Evolutionary conservation across 805 yeast species (phyloP).

Genomic region (Maudiozyma barnettii): DNA sequence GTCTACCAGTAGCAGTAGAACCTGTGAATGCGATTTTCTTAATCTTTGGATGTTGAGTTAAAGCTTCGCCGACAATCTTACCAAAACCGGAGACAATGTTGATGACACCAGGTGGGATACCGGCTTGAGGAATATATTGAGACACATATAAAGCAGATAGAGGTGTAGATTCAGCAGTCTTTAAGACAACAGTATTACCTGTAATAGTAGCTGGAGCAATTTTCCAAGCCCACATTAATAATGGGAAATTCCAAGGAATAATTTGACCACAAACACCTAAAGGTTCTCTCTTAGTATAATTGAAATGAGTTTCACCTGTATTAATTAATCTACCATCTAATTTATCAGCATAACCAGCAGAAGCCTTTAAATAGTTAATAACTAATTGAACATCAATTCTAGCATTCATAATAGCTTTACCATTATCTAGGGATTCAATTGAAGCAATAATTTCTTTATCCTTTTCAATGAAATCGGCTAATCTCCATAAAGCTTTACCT

Average conservation of each 20-base stretch:
- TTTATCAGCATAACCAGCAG: slow-evolving; percentile 78
- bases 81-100: slow-evolving; percentile 77
- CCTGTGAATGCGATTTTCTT: slow-evolving; percentile 84
- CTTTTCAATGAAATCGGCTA: slow-evolving; percentile 72
- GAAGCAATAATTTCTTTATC: slow-evolving; percentile 66
- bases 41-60: slow-evolving; percentile 59
- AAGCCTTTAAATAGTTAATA: slow-evolving; percentile 64
- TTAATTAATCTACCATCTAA: slow-evolving; percentile 48
- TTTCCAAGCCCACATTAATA: slow-evolving; percentile 81
- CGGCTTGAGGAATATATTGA: slow-evolving; percentile 58
- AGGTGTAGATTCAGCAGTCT: slow-evolving; percentile 85
- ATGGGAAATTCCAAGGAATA: slow-evolving; percentile 91
- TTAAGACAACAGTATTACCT: slow-evolving; percentile 76
- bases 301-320: slow-evolving; percentile 54
- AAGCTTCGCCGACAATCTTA: slow-evolving; percentile 61
- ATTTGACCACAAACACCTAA: slow-evolving; percentile 84
- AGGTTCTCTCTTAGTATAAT: slow-evolving; percentile 69
- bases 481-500: slow-evolving; percentile 49
- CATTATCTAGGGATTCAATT: slow-evolving; percentile 83
- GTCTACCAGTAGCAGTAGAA: slow-evolving; percentile 73
- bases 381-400: slow-evolving; percentile 69
- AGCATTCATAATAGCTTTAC: slow-evolving; percentile 69
- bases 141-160: slow-evolving; percentile 67
- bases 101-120: slow-evolving; percentile 74
- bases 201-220: slow-evolving; percentile 80